phyloP scores from a whole-genome alignment of 192 early-diverging fungal species.

The Coemansia sp. region DNA sequence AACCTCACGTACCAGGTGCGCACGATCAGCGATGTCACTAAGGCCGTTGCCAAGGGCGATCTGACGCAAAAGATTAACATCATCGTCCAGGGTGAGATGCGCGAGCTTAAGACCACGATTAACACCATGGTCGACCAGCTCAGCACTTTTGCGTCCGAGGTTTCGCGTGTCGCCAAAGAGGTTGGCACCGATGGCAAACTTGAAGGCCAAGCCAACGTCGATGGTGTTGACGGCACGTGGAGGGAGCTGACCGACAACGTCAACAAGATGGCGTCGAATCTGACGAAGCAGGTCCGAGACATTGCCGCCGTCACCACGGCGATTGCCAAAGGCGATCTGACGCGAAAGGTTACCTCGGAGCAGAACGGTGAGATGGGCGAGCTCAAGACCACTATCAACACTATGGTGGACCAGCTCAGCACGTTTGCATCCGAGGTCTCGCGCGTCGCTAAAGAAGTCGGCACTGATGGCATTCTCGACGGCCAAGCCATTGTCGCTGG shows the following conservation, averaged over 20 bases:
- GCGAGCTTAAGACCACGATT: constrained; percentile 37
- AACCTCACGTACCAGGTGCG: constrained; percentile 63
- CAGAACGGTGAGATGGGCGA: constrained; percentile 52
- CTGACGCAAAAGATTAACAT: constrained; percentile 55
- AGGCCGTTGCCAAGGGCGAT: constrained; percentile 57
- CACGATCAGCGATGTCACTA: constrained; percentile 57
- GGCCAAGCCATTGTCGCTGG: constrained; percentile 55
- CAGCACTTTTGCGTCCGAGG: constrained; percentile 57
- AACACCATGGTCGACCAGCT: constrained; percentile 60
- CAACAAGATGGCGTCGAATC: constrained; percentile 62
- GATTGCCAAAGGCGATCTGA: constrained; percentile 56
- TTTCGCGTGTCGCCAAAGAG: constrained; percentile 68
- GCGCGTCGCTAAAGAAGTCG: constrained; percentile 67
- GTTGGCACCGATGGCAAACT: constrained; percentile 71
- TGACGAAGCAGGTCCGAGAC: constrained; percentile 60
- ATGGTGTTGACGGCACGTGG: constrained; percentile 57
- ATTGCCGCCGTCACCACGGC: constrained; percentile 60
- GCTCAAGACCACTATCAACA: constrained; percentile 46
- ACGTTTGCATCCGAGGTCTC: constrained; percentile 64
- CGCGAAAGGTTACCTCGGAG: constrained; percentile 53
- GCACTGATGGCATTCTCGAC: constrained; percentile 70
- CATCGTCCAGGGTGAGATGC: constrained; percentile 51
- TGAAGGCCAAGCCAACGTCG: constrained; percentile 59
- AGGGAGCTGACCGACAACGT: constrained; percentile 58
- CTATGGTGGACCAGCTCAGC: constrained; percentile 57